These are phyloP conservation scores for Xanthoparmelia taractica DNA, from an alignment of 495 filamentous ascomycete genomes.

Conservation along the genomic window DNA sequence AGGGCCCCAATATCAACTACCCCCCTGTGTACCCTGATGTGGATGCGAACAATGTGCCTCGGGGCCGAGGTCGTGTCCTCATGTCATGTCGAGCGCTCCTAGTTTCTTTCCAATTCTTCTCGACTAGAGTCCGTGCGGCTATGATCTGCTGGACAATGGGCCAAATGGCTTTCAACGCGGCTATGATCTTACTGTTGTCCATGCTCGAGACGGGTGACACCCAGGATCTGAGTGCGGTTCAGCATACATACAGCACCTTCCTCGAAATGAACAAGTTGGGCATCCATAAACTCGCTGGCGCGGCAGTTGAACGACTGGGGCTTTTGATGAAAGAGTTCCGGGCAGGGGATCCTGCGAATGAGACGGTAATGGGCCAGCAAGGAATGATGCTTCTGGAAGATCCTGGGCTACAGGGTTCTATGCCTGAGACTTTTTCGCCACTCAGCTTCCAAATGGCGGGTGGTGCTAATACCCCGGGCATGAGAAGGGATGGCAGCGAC, in stretches of 20 bases:
- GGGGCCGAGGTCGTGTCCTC: slow-evolving; percentile 39
- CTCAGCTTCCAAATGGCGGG: slow-evolving; percentile 34
- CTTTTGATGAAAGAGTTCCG: slow-evolving; percentile 27
- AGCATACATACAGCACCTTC: slow-evolving; percentile 37
- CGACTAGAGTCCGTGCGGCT: slow-evolving; percentile 34
- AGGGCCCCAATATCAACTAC: slow-evolving; percentile 10
- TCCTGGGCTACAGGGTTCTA: slow-evolving; percentile 34
- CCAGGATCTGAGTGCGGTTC: slow-evolving; percentile 31
- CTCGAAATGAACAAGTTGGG: slow-evolving; percentile 35
- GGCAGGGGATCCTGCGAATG: slow-evolving; percentile 25
- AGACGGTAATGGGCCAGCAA: slow-evolving; percentile 42
- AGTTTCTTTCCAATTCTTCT: slow-evolving; percentile 40
- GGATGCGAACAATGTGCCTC: slow-evolving; percentile 22
- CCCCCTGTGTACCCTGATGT: background rate
- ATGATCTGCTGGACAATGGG: slow-evolving; percentile 42
- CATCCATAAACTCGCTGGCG: slow-evolving; percentile 37
- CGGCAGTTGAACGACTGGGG: slow-evolving; percentile 34
- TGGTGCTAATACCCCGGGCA: slow-evolving; percentile 16
- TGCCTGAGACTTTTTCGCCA: slow-evolving; percentile 32
- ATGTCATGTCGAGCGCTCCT: slow-evolving; percentile 34
- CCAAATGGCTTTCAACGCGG: slow-evolving; percentile 43
- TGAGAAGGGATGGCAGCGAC: slow-evolving; percentile 14
- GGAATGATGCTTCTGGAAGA: slow-evolving; percentile 43
- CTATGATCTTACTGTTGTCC: slow-evolving; percentile 40
- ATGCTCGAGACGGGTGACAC: slow-evolving; percentile 36